Conservation (phyloP, 1,284 basidiomycete genomes). For the Ustilago sp. region DNA sequence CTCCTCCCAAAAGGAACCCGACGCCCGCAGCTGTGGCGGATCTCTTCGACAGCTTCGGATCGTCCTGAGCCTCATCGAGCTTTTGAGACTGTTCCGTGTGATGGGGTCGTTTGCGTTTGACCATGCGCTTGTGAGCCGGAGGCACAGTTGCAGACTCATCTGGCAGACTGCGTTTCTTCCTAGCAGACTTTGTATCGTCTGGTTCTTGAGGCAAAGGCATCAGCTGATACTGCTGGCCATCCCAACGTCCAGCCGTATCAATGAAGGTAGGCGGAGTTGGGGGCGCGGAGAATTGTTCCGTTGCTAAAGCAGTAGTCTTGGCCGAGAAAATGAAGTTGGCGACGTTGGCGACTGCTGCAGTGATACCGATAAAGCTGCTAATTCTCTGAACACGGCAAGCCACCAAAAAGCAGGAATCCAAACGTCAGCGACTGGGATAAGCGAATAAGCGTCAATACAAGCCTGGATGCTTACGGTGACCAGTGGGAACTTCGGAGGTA, state of each 20-base stretch:
- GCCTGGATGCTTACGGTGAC: conserved; percentile 27
- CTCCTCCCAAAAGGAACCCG: conserved; percentile 11
- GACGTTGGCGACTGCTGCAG: conserved; percentile 24
- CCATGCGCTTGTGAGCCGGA: conserved; percentile 1
- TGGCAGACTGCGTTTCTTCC: conserved; percentile 10
- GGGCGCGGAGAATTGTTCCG: conserved; percentile 24
- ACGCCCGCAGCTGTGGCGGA: not conserved
- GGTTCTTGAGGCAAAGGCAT: conserved; percentile 22
- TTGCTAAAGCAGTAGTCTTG: conserved; percentile 39
- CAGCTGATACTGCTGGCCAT: conserved; percentile 14
- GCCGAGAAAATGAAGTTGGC: conserved; percentile 28
- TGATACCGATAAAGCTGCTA: conserved; percentile 21
- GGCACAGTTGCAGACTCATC: not conserved
- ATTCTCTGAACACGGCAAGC: conserved; percentile 2
- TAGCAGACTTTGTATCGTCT: not conserved
- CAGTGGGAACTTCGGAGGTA: conserved; percentile 29
- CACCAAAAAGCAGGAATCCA: not conserved
- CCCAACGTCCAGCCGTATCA: conserved; percentile 34
- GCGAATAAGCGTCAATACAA: not conserved
- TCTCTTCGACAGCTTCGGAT: conserved; percentile 12
- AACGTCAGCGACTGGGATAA: not conserved
- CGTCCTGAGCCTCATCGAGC: not conserved
- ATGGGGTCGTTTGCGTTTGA: conserved; percentile 13
- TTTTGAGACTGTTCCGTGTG: not conserved
- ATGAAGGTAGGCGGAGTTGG: conserved; percentile 40